These are phyloP conservation scores for Barnettozyma hawaiiensis DNA, from an alignment of 1,139 yeast genomes.

Conservation along the genomic window DNA sequence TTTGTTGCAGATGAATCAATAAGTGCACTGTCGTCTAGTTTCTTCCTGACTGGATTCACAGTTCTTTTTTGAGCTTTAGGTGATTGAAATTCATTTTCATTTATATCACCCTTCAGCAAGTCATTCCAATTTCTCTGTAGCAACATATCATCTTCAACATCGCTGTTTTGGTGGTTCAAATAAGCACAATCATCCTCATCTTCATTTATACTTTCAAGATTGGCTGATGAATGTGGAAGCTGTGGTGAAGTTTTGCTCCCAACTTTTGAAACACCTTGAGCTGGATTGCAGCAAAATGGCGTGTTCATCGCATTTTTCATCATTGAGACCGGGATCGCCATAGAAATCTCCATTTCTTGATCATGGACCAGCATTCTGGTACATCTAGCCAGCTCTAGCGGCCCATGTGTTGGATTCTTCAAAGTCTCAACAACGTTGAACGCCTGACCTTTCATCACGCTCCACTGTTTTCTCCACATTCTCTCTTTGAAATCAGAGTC, in stretches of 20 bases:
- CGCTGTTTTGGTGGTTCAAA: neutral
- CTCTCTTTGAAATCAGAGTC: conserved; percentile 61
- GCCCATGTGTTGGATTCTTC: conserved; percentile 55
- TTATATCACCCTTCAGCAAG: conserved; percentile 27
- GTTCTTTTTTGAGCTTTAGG: conserved; percentile 4
- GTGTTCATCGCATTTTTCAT: conserved; percentile 33
- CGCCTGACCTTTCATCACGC: conserved; percentile 74
- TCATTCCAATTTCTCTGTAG: conserved; percentile 28
- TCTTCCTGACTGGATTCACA: neutral
- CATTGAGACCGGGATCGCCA: conserved; percentile 31
- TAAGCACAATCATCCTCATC: neutral
- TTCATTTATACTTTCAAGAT: conserved; percentile 5
- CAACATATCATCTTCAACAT: conserved; percentile 11
- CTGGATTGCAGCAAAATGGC: conserved; percentile 18
- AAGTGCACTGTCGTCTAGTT: neutral
- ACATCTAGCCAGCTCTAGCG: conserved; percentile 58
- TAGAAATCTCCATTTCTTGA: conserved; percentile 56
- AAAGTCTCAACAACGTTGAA: conserved; percentile 67
- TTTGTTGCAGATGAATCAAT: conserved; percentile 25
- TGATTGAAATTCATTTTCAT: conserved; percentile 19
- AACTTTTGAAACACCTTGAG: neutral
- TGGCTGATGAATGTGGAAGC: neutral
- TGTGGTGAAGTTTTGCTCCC: neutral
- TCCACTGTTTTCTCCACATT: conserved; percentile 65
- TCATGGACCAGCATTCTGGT: conserved; percentile 56